These are phyloP conservation scores for Podospora didyma DNA, from an alignment of 495 filamentous ascomycete species.

Conservation along the genomic window DNA sequence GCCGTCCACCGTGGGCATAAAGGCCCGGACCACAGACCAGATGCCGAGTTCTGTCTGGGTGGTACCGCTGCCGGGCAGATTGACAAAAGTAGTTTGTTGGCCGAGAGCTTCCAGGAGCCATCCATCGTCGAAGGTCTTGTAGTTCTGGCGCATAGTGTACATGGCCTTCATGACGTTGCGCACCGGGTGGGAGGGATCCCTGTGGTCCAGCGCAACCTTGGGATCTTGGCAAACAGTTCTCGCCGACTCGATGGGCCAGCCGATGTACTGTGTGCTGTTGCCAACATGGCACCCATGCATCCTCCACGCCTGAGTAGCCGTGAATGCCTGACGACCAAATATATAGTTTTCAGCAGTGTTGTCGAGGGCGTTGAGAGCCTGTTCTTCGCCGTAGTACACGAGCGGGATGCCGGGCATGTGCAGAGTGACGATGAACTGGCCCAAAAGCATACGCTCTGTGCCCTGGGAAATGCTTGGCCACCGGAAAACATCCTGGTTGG, in stretches of 20 bases:
- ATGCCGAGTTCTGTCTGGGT: slow-evolving; percentile 61
- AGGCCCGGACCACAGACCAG: slow-evolving; percentile 39
- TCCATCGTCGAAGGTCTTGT: slow-evolving; percentile 59
- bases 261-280: slow-evolving; percentile 33
- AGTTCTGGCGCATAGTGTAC: slow-evolving; percentile 58
- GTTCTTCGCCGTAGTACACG: slow-evolving; percentile 65
- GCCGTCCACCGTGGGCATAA: slow-evolving; percentile 38
- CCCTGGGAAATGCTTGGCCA: slow-evolving; percentile 65
- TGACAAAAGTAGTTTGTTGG: slow-evolving; percentile 53
- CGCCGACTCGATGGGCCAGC: slow-evolving; percentile 35
- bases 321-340: slow-evolving; percentile 65
- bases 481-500: slow-evolving; percentile 35
- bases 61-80: slow-evolving; percentile 52
- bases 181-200: slow-evolving; percentile 36
- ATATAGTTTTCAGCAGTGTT: slow-evolving; percentile 65
- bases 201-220: slow-evolving; percentile 57
- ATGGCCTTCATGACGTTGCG: slow-evolving; percentile 63
- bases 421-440: slow-evolving; percentile 58
- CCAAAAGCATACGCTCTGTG: slow-evolving; percentile 57
- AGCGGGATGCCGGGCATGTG: slow-evolving; percentile 63
- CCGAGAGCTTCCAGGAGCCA: slow-evolving; percentile 56
- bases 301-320: slow-evolving; percentile 60
- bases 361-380: slow-evolving; percentile 63
- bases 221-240: slow-evolving; percentile 65
- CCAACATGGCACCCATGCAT: slow-evolving; percentile 60